These are phyloP conservation scores for Cenococcum geophilum DNA, from an alignment of 495 filamentous ascomycete genomes.

Conservation along the genomic window DNA sequence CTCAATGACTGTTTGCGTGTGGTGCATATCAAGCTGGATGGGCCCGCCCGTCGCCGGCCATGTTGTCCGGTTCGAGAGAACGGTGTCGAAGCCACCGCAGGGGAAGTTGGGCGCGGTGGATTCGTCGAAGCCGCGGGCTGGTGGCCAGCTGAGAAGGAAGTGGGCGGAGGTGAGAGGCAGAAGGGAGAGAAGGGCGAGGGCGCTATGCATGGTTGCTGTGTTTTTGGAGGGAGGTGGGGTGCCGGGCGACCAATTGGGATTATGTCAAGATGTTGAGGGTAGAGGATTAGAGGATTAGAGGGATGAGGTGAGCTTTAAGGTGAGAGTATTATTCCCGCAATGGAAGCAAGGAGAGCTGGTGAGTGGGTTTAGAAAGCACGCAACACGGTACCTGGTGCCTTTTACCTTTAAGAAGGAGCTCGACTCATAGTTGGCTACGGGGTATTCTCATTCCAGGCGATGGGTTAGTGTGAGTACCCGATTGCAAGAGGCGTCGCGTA, in stretches of 20 bases:
- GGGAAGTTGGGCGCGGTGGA: slow-evolving; percentile 47
- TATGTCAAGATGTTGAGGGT: background rate
- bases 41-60: slow-evolving; percentile 46
- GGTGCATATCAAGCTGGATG: slow-evolving; percentile 51
- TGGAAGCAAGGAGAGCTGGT: background rate
- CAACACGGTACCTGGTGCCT: background rate
- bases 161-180: slow-evolving; percentile 49
- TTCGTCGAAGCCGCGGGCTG: slow-evolving; percentile 50
- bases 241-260: background rate
- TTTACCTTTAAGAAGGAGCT: background rate
- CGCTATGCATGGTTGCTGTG: slow-evolving; percentile 23
- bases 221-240: background rate
- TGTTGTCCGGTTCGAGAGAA: slow-evolving; percentile 46
- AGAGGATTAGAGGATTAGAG: background rate
- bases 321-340: background rate
- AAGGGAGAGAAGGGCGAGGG: slow-evolving; percentile 24
- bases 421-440: background rate
- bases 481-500: too few relatives aligned
- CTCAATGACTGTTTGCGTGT: slow-evolving; percentile 49
- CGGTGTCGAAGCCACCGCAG: slow-evolving; percentile 51
- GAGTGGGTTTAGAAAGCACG: background rate
- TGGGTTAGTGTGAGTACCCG: too few relatives aligned
- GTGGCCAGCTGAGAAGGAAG: slow-evolving; percentile 54
- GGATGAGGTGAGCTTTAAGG: background rate
- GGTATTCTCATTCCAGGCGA: too few relatives aligned